These are phyloP conservation scores for Beauveria pseudobassiana DNA, from an alignment of 2,329 filamentous ascomycete genomes.

Conservation along the genomic window DNA sequence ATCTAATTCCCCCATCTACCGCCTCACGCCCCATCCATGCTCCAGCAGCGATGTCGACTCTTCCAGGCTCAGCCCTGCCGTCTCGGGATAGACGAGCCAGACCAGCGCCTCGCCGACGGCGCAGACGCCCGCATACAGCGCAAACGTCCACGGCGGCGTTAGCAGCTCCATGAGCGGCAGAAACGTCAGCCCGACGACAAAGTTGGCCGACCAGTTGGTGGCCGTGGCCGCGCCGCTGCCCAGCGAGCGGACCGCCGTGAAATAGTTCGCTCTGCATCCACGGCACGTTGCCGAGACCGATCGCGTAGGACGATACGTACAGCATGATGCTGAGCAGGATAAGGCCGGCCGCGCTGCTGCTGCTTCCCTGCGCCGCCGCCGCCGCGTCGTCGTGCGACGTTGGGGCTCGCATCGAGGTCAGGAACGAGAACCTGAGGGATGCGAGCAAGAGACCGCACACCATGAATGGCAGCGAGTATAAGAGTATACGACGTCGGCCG, in stretches of 20 bases:
- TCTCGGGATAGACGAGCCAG: slow-evolving; percentile 78
- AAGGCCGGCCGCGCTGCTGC: slow-evolving; percentile 36
- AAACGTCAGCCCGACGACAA: slow-evolving; percentile 78
- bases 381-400: not conserved
- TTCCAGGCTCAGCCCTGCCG: slow-evolving; percentile 72
- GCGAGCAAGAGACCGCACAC: slow-evolving; percentile 62
- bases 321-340: slow-evolving; percentile 71
- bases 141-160: slow-evolving; percentile 70
- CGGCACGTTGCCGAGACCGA: slow-evolving; percentile 84
- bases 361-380: not conserved
- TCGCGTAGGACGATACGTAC: slow-evolving; percentile 79
- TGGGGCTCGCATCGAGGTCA: slow-evolving; percentile 36
- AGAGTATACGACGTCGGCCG: slow-evolving; percentile 70
- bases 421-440: slow-evolving; percentile 62
- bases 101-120: slow-evolving; percentile 58
- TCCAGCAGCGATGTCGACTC: slow-evolving; percentile 67
- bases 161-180: slow-evolving; percentile 76
- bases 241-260: slow-evolving; percentile 59
- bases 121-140: slow-evolving; percentile 70
- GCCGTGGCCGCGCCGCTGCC: slow-evolving; percentile 69
- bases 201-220: slow-evolving; percentile 84
- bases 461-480: slow-evolving; percentile 84
- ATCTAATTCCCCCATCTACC: not conserved
- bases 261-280: slow-evolving; percentile 97
- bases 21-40: slow-evolving; percentile 61